Evolutionary conservation across 2,329 filamentous ascomycete genomes (phyloP).

Genomic region (Fusarium dimerum): DNA sequence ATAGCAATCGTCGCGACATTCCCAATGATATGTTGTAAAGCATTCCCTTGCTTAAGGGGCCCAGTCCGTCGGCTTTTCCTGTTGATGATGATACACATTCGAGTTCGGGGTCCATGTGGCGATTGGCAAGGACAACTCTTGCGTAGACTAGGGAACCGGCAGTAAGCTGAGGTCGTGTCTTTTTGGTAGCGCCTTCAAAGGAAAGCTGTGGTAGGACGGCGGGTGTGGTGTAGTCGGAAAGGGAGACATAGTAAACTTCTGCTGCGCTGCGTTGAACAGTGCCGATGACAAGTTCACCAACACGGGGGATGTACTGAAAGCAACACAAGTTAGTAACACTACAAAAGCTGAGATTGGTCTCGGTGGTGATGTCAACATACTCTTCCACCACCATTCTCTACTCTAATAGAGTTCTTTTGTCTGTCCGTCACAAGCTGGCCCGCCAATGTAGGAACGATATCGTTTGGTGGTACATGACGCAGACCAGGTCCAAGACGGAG

Average conservation of each 20-base stretch:
- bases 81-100: slow-evolving; percentile 86
- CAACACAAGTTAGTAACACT: neutral
- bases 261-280: slow-evolving; percentile 74
- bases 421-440: slow-evolving; percentile 67
- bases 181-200: slow-evolving; percentile 92
- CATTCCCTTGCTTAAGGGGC: slow-evolving; percentile 83
- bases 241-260: slow-evolving; percentile 78
- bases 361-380: slow-evolving; percentile 44
- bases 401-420: slow-evolving; percentile 75
- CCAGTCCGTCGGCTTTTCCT: slow-evolving; percentile 85
- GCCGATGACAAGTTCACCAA: slow-evolving; percentile 87
- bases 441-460: slow-evolving; percentile 68
- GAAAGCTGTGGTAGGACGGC: slow-evolving; percentile 81
- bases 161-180: slow-evolving; percentile 79
- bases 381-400: slow-evolving; percentile 70
- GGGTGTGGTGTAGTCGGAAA: slow-evolving; percentile 65
- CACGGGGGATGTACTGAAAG: slow-evolving; percentile 72
- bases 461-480: slow-evolving; percentile 75
- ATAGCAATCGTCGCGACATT: slow-evolving; percentile 79
- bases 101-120: slow-evolving; percentile 85
- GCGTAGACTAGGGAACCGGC: slow-evolving; percentile 85
- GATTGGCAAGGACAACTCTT: slow-evolving; percentile 74
- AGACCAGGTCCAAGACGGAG: slow-evolving; percentile 84
- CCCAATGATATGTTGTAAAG: slow-evolving; percentile 77
- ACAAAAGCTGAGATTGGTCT: too few species aligned